A percentile compares a stretch with the other conserved stretches of the same genome.
Conservation (phyloP, 1,284 basidiomycete species). For the Cutaneotrichosporon sp. region DNA sequence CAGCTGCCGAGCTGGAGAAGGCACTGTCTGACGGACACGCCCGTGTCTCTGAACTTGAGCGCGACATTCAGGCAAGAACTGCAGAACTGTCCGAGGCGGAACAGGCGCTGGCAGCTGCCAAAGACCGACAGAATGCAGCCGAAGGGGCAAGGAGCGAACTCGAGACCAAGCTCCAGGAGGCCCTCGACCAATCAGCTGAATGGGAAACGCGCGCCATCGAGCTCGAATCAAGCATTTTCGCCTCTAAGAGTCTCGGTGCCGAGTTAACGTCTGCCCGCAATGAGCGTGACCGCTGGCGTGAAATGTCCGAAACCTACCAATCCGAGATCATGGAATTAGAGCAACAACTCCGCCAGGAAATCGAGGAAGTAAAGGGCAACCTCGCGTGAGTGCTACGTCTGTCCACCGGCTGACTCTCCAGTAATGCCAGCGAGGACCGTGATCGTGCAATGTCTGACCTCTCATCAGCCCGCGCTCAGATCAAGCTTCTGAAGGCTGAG, state of each 20-base stretch:
- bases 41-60: not conserved
- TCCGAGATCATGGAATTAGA: constrained; percentile 1
- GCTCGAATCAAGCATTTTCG: not conserved
- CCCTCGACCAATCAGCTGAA: not conserved
- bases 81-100: constrained; percentile 1
- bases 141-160: not conserved
- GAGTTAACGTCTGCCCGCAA: not conserved
- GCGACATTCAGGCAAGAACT: not conserved
- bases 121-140: not conserved
- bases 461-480: not conserved
- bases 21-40: not conserved
- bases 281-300: not conserved
- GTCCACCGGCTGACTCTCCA: not conserved
- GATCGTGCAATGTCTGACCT: not conserved
- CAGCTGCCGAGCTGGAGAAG: constrained; percentile 6
- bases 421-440: not conserved
- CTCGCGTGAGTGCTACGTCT: not conserved
- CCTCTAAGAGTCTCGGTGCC: not conserved
- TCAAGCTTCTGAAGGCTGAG: not conserved
- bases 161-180: not conserved
- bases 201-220: not conserved
- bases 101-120: not conserved
- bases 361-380: not conserved
- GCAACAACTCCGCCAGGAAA: not conserved
- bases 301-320: not conserved